phyloP scores from a whole-genome alignment of 2,329 filamentous ascomycete genomes.

The Alternaria sp. region DNA sequence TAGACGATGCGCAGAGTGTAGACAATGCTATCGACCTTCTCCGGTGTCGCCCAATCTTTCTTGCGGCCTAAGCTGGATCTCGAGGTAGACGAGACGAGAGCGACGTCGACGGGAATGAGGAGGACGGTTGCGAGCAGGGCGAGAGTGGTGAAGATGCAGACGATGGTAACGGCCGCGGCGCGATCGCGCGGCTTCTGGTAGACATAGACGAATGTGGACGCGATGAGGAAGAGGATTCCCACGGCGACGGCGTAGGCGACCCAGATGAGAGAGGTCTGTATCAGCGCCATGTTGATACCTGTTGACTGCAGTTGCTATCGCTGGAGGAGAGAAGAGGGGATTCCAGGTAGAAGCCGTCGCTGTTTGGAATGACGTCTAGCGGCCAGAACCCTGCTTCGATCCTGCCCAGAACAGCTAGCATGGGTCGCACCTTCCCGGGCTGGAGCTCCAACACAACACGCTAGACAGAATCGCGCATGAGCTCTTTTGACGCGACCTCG shows the following conservation, averaged over 20 bases:
- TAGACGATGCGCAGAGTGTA: slow-evolving; percentile 86
- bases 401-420: not conserved
- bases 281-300: slow-evolving; percentile 64
- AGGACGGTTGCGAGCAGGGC: slow-evolving; percentile 89
- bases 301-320: not conserved
- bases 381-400: not conserved
- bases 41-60: slow-evolving; percentile 92
- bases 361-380: slow-evolving; percentile 1
- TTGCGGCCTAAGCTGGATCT: slow-evolving; percentile 77
- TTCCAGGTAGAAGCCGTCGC: not conserved
- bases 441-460: slow-evolving; percentile 13
- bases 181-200: slow-evolving; percentile 91
- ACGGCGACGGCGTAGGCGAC: slow-evolving; percentile 87
- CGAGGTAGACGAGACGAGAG: slow-evolving; percentile 87
- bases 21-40: slow-evolving; percentile 77
- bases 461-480: slow-evolving; percentile 11
- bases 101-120: slow-evolving; percentile 92
- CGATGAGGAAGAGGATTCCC: slow-evolving; percentile 74
- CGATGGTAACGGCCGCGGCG: slow-evolving; percentile 78
- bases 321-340: not conserved
- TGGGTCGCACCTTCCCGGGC: slow-evolving; percentile 8
- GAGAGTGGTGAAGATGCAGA: slow-evolving; percentile 87
- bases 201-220: slow-evolving; percentile 84
- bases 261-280: slow-evolving; percentile 94
- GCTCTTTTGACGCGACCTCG: slow-evolving; percentile 25